Conservation (phyloP, 352 stramenopile species). For the Blastocystis sp. region DNA sequence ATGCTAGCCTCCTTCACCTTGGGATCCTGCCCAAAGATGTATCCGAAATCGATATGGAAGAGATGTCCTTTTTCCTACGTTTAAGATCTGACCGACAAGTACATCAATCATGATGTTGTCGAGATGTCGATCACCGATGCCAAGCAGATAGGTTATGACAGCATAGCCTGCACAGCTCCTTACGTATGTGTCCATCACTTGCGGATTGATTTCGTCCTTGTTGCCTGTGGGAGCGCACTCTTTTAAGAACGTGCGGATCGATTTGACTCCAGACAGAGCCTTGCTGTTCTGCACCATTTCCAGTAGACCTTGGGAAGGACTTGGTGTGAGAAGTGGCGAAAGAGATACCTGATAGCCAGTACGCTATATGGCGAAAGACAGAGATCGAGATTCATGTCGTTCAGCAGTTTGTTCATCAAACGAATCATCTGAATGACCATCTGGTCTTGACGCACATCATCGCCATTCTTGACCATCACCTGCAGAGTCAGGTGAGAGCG, state of each 20-base stretch:
- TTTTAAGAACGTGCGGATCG: conserved; percentile 40
- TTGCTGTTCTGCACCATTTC: conserved; percentile 59
- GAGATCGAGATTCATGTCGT: conserved; percentile 95
- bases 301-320: conserved; percentile 25
- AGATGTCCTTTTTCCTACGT: conserved; percentile 83
- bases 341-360: conserved; percentile 71
- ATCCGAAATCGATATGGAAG: conserved; percentile 99
- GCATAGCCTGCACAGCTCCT: conserved; percentile 96
- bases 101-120: conserved; percentile 95
- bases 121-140: conserved; percentile 96
- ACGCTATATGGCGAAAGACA: conserved; percentile 89
- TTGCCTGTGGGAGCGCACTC: background rate
- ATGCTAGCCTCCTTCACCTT: conserved; percentile 97
- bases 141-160: conserved; percentile 97
- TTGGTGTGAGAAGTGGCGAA: background rate
- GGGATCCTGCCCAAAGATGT: conserved; percentile 95
- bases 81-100: background rate
- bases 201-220: conserved; percentile 78
- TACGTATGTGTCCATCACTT: conserved; percentile 90
- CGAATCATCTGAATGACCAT: conserved; percentile 99
- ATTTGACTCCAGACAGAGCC: conserved; percentile 40
- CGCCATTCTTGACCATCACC: conserved; percentile 97
- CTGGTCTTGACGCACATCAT: conserved; percentile 98
- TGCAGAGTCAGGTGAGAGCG: background rate
- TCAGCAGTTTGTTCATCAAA: conserved; percentile 96